Conservation (phyloP, 2,329 filamentous ascomycete genomes). For the Claviceps sp. region DNA sequence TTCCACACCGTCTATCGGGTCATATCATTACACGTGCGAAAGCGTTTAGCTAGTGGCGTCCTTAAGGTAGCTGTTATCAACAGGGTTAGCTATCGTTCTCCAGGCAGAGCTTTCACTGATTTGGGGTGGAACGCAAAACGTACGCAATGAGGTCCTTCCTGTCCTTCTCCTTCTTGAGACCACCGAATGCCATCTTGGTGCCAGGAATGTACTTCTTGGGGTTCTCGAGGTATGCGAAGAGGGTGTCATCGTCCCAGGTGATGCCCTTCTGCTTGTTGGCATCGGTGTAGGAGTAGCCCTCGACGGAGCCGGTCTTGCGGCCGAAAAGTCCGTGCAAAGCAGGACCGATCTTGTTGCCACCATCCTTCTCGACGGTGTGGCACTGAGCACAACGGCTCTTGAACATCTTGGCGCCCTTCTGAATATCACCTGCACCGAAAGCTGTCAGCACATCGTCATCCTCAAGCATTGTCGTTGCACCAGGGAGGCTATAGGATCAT, state of each 20-base stretch:
- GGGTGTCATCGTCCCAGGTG: constrained; percentile 70
- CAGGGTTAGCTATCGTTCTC: constrained; percentile 13
- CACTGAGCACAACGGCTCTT: constrained; percentile 98
- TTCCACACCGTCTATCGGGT: constrained; percentile 22
- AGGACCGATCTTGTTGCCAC: constrained; percentile 96
- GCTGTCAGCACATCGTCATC: not conserved
- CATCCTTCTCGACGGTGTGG: constrained; percentile 85
- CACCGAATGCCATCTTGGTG: constrained; percentile 99
- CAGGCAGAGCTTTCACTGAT: too few species aligned
- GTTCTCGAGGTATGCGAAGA: constrained; percentile 99
- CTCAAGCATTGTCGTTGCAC: too few species aligned
- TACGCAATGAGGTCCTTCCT: constrained; percentile 97
- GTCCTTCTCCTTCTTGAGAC: constrained; percentile 99
- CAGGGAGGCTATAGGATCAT: too few species aligned
- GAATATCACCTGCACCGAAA: constrained; percentile 57
- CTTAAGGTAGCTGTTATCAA: constrained; percentile 45
- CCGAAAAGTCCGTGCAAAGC: constrained; percentile 96
- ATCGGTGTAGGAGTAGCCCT: constrained; percentile 94
- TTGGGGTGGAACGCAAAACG: constrained; percentile 21
- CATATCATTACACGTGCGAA: constrained; percentile 20
- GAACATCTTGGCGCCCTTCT: constrained; percentile 98
- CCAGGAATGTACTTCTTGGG: constrained; percentile 99
- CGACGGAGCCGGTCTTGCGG: constrained; percentile 82
- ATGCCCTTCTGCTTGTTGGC: constrained; percentile 98
- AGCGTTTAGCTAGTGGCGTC: constrained; percentile 52